Percentiles rank a stretch among this genome's conserved stretches.
Conservation (phyloP, 139 green algal genomes). For the Monoraphidium neglectum region DNA sequence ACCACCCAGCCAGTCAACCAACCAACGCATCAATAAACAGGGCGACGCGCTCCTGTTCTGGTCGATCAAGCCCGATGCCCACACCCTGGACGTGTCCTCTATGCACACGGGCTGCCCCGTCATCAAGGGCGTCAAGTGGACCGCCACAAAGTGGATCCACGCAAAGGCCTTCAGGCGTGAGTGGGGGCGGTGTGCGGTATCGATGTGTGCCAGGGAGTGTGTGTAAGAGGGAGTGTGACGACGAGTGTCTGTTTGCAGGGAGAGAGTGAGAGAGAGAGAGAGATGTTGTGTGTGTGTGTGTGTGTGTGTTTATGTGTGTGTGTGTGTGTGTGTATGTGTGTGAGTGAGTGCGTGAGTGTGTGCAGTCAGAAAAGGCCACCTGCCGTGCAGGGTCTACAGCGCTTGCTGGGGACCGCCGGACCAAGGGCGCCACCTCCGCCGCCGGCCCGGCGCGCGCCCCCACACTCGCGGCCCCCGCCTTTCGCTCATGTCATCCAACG, state of each 20-base stretch:
- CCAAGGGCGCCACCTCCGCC: no score
- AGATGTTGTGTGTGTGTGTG: neutral
- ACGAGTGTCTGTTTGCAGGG: neutral
- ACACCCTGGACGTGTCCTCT: conserved; percentile 32
- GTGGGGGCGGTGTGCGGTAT: neutral
- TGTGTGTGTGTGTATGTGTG: neutral
- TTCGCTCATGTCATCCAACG: neutral
- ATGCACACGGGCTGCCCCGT: conserved; percentile 78
- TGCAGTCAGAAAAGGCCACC: no score
- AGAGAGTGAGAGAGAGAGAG: neutral
- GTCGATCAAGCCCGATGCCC: conserved; percentile 37
- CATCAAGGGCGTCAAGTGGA: conserved; percentile 77
- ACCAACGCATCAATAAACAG: no score
- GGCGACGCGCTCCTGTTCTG: conserved; percentile 69
- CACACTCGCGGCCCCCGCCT: neutral
- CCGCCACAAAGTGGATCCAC: conserved; percentile 63
- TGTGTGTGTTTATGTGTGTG: neutral
- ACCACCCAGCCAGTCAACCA: no score
- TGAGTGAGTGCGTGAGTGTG: no score
- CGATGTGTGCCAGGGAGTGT: neutral
- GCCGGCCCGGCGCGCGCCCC: no score
- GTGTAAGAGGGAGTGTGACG: neutral
- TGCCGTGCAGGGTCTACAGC: no score
- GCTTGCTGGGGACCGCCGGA: no score
- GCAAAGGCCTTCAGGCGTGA: conserved; percentile 41